phyloP scores from a whole-genome alignment of 352 stramenopile species.

The Pythium plurisporium region DNA sequence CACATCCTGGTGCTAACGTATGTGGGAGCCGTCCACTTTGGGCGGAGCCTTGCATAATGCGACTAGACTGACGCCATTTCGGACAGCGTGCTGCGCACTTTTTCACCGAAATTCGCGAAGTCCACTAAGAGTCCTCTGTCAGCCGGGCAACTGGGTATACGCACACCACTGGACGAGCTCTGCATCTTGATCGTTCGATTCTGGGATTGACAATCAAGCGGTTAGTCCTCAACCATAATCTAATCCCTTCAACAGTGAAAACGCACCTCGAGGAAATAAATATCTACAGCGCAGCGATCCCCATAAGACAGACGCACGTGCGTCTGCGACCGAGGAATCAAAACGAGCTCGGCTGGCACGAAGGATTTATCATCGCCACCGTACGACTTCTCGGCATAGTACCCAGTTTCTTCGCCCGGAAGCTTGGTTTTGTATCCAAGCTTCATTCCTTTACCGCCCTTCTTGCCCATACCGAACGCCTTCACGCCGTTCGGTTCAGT shows the following conservation, averaged over 20 bases:
- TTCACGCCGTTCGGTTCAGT: slow-evolving; percentile 33
- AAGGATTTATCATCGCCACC: slow-evolving; percentile 84
- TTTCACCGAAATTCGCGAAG: slow-evolving; percentile 78
- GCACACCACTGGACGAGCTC: slow-evolving; percentile 69
- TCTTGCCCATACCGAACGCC: slow-evolving; percentile 60
- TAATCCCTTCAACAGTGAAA: neutral
- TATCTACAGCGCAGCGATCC: slow-evolving; percentile 84
- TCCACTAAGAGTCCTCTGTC: slow-evolving; percentile 71
- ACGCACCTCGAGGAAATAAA: slow-evolving; percentile 87
- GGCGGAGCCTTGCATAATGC: neutral
- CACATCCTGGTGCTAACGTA: no score
- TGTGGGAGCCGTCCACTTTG: no score
- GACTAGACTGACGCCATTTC: slow-evolving; percentile 80
- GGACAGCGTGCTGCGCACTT: slow-evolving; percentile 74
- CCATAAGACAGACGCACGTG: slow-evolving; percentile 81
- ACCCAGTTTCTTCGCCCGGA: slow-evolving; percentile 78
- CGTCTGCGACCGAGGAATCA: slow-evolving; percentile 83
- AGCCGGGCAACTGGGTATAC: slow-evolving; percentile 66
- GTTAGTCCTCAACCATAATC: slow-evolving; percentile 12
- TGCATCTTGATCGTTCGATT: slow-evolving; percentile 85
- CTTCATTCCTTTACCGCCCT: slow-evolving; percentile 83
- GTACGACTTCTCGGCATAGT: slow-evolving; percentile 83
- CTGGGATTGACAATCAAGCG: slow-evolving; percentile 22
- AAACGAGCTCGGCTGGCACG: slow-evolving; percentile 71
- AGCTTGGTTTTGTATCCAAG: slow-evolving; percentile 86